Percentiles rank a stretch among this genome's conserved stretches.
These are phyloP conservation scores for Neopestalotiopsis sp. DNA, from an alignment of 2,329 filamentous ascomycete species.

Conservation along the genomic window DNA sequence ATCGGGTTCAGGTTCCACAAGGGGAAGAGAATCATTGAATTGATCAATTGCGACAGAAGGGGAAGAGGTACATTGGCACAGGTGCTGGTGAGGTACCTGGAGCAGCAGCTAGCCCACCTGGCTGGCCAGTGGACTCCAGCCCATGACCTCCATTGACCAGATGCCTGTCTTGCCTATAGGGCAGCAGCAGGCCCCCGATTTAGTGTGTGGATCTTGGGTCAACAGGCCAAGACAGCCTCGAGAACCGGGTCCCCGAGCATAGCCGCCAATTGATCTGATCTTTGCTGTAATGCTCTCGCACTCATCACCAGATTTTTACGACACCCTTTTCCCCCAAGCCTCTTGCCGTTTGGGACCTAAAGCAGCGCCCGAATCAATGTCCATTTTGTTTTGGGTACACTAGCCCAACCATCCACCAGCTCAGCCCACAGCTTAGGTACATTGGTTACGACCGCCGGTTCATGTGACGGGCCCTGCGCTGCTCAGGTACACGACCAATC, in stretches of 20 bases:
- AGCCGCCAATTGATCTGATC: conserved; percentile 10
- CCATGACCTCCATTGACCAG: neutral
- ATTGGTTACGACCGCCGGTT: neutral
- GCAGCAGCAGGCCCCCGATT: conserved; percentile 1
- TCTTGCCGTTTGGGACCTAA: neutral
- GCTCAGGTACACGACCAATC: conserved; percentile 17
- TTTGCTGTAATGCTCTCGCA: neutral
- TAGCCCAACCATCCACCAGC: conserved; percentile 9
- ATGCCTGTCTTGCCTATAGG: conserved; percentile 1
- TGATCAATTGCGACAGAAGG: neutral
- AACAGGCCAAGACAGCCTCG: neutral
- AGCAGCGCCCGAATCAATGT: conserved; percentile 19
- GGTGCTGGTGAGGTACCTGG: neutral
- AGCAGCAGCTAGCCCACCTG: neutral
- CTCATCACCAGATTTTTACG: neutral
- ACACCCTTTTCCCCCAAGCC: too few species aligned
- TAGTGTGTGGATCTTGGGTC: conserved; percentile 6
- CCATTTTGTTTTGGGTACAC: conserved; percentile 35
- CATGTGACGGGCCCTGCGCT: conserved; percentile 4
- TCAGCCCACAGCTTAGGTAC: neutral
- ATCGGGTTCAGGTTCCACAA: neutral
- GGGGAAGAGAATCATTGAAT: neutral
- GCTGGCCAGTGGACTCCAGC: neutral
- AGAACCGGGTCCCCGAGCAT: conserved; percentile 8
- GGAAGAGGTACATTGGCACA: neutral